phyloP scores from a whole-genome alignment of 169 alveolate genomes.

The Plasmodium knowlesi region DNA sequence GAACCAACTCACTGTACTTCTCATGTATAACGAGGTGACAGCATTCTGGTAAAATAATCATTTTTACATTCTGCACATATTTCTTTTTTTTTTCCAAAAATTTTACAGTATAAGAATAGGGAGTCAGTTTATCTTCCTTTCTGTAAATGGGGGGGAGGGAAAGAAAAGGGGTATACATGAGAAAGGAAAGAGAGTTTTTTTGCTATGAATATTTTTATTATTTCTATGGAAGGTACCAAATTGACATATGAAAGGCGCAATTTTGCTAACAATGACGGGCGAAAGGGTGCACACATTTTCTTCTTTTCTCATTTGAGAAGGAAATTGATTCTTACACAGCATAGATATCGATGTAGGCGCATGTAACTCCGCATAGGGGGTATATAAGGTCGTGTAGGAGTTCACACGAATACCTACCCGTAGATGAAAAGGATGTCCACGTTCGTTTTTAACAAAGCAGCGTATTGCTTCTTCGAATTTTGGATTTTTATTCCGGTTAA shows the following conservation, averaged over 20 bases:
- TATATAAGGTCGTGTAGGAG: not conserved
- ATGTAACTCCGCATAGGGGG: not conserved
- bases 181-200: not conserved
- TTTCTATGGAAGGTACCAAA: not conserved
- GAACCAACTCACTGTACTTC: constrained; percentile 24
- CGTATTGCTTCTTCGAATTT: constrained; percentile 57
- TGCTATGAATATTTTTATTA: not conserved
- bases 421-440: constrained; percentile 61
- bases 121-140: constrained; percentile 42
- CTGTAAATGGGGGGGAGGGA: not conserved
- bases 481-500: constrained; percentile 49
- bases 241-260: not conserved
- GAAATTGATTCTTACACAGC: not conserved
- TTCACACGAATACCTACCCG: constrained; percentile 21
- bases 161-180: not conserved
- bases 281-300: not conserved
- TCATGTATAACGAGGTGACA: constrained; percentile 66
- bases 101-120: constrained; percentile 42
- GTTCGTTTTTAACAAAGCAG: constrained; percentile 53
- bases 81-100: constrained; percentile 51
- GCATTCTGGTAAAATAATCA: constrained; percentile 66
- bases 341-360: not conserved
- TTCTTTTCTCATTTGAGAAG: not conserved
- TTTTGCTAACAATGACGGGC: not conserved
- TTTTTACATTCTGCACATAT: constrained; percentile 42